phyloP scores from a whole-genome alignment of 805 yeast genomes.

The Wickerhamiella alocasiicola region DNA sequence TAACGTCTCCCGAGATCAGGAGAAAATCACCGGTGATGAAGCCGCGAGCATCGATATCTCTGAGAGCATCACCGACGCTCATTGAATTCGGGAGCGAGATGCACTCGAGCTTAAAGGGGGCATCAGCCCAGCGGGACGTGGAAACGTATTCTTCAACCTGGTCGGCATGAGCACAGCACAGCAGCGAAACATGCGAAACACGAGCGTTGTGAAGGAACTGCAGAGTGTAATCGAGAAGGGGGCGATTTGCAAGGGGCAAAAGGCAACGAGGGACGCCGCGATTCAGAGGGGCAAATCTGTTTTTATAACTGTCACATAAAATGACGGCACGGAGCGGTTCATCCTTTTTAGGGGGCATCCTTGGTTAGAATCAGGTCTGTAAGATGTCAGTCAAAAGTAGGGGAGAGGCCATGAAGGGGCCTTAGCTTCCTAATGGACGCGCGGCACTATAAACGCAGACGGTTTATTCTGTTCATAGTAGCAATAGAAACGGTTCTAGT shows the following conservation, averaged over 20 bases:
- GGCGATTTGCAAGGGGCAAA: slow-evolving; percentile 83
- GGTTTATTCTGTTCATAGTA: slow-evolving; percentile 15
- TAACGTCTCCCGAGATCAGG: slow-evolving; percentile 85
- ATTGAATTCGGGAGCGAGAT: slow-evolving; percentile 75
- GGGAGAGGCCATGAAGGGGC: too few relatives aligned
- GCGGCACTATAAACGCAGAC: too few relatives aligned
- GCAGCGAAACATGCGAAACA: slow-evolving; percentile 76
- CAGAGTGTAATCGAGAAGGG: slow-evolving; percentile 85
- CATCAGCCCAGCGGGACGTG: slow-evolving; percentile 31
- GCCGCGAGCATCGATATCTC: slow-evolving; percentile 87
- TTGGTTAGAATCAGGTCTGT: not conserved
- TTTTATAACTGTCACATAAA: slow-evolving; percentile 84
- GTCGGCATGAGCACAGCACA: slow-evolving; percentile 85
- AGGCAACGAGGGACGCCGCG: slow-evolving; percentile 79
- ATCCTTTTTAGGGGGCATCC: slow-evolving; percentile 16
- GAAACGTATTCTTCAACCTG: slow-evolving; percentile 76
- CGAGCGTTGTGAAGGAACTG: slow-evolving; percentile 88
- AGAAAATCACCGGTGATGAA: slow-evolving; percentile 81
- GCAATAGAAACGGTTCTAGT: slow-evolving; percentile 20
- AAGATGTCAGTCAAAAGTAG: too few relatives aligned
- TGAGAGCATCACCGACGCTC: slow-evolving; percentile 94
- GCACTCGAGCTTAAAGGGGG: slow-evolving; percentile 73
- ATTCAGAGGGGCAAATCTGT: slow-evolving; percentile 86
- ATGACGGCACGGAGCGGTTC: slow-evolving; percentile 73
- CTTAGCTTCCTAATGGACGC: too few relatives aligned